A percentile compares a stretch with the other conserved stretches of the same genome.
Evolutionary conservation across 2,329 filamentous ascomycete species (phyloP).

Genomic region (Colletotrichum camelliae): DNA sequence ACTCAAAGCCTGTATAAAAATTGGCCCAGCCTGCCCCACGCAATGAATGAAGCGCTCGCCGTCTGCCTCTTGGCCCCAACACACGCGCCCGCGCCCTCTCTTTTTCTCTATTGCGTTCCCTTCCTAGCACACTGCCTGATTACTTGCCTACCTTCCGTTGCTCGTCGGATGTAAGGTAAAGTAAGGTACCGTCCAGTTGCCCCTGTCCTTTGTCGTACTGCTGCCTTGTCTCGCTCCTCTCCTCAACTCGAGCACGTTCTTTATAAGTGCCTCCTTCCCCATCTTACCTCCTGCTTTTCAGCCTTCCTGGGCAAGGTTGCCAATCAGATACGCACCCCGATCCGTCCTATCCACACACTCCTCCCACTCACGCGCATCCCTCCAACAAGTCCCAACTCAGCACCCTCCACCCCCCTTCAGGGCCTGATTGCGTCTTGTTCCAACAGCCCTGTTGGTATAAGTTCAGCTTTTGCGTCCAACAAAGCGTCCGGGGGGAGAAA

Average conservation of each 20-base stretch:
- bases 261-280: slow-evolving; percentile 6
- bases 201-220: background rate
- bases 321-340: slow-evolving; percentile 9
- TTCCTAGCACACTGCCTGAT: background rate
- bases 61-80: background rate
- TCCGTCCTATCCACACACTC: slow-evolving; percentile 17
- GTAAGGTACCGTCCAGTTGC: background rate
- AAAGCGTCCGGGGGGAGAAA: background rate
- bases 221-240: background rate
- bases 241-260: background rate
- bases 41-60: background rate
- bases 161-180: background rate
- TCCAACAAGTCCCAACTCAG: background rate
- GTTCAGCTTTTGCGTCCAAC: slow-evolving; percentile 11
- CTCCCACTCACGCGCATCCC: slow-evolving; percentile 8
- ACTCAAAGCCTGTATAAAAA: background rate
- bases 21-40: background rate
- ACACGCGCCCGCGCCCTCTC: background rate
- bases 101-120: background rate
- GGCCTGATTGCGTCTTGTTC: slow-evolving; percentile 1
- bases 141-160: background rate
- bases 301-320: slow-evolving; percentile 16
- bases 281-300: slow-evolving; percentile 7
- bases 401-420: background rate
- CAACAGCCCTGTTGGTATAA: slow-evolving; percentile 17